Conservation (phyloP, 2,329 filamentous ascomycete species). For the Aspergillus sp. region DNA sequence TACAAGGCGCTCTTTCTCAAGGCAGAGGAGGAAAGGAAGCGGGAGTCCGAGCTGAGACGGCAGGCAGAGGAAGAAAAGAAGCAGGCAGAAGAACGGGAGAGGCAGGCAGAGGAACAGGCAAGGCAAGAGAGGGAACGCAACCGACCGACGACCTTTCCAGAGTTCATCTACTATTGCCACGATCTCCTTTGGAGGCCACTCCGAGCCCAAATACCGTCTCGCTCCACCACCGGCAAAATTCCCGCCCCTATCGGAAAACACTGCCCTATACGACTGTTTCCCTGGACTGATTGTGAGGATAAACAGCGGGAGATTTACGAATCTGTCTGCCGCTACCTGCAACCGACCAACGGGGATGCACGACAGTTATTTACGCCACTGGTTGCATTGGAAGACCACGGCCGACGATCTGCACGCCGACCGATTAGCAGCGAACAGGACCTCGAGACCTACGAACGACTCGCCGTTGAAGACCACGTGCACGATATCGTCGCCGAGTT, state of each 20-base stretch:
- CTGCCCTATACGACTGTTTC: constrained; percentile 9
- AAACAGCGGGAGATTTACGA: constrained; percentile 12
- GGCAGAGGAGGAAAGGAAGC: too few relatives aligned
- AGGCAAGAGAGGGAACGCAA: constrained; percentile 7
- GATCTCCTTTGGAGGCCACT: constrained; percentile 9
- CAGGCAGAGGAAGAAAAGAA: too few relatives aligned
- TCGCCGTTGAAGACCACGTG: constrained; percentile 27
- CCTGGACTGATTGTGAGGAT: constrained; percentile 9
- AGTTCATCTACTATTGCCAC: constrained; percentile 10
- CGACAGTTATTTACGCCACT: constrained; percentile 8
- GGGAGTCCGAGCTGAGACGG: constrained; percentile 5
- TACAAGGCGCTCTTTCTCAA: constrained; percentile 19
- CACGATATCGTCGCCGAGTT: constrained; percentile 27
- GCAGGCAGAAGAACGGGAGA: too few relatives aligned
- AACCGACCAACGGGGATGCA: constrained; percentile 1
- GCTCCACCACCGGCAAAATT: constrained; percentile 12
- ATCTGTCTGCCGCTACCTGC: constrained; percentile 12
- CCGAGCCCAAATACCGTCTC: constrained; percentile 7
- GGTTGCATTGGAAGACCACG: constrained; percentile 18
- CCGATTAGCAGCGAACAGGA: constrained; percentile 29
- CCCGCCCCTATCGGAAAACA: constrained; percentile 12
- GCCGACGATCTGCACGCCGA: constrained; percentile 15
- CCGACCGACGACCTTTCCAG: constrained; percentile 5
- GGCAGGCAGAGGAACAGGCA: constrained; percentile 12
- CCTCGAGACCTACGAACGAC: constrained; percentile 27